Percentiles rank a stretch among this genome's conserved stretches.
These are phyloP conservation scores for Euphorbia peplus DNA, from an alignment of 345 rosid genomes.

Conservation along the genomic window DNA sequence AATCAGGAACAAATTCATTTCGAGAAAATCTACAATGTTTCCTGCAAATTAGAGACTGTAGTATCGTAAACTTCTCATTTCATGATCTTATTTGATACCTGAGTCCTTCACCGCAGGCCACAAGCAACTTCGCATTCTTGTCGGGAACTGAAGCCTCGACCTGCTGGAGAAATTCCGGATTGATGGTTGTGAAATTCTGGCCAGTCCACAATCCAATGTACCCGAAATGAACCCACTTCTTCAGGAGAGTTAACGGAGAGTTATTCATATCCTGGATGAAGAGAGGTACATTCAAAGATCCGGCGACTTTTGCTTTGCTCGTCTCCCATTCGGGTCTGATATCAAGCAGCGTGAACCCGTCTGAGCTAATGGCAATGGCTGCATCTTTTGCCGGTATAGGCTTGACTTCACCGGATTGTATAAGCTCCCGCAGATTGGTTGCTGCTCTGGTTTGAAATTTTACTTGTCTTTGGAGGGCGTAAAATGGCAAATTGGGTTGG, in stretches of 20 bases:
- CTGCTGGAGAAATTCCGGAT: slow-evolving; percentile 51
- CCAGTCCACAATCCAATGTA: slow-evolving; percentile 95
- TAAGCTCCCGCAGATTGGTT: slow-evolving; percentile 39
- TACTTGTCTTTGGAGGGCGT: slow-evolving; percentile 14
- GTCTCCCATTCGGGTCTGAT: slow-evolving; percentile 83
- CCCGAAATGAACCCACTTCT: slow-evolving; percentile 93
- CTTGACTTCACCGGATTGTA: slow-evolving; percentile 60
- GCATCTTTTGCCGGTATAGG: slow-evolving; percentile 63
- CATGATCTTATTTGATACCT: slow-evolving; percentile 60
- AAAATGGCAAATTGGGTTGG: slow-evolving; percentile 10
- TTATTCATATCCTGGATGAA: slow-evolving; percentile 67
- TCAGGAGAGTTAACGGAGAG: slow-evolving; percentile 64
- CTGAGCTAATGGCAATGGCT: slow-evolving; percentile 40
- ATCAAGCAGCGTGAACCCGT: slow-evolving; percentile 60
- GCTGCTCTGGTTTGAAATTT: slow-evolving; percentile 24
- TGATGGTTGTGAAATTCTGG: slow-evolving; percentile 66
- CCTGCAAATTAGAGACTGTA: too few species aligned
- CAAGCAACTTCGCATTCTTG: slow-evolving; percentile 60
- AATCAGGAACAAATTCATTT: too few species aligned
- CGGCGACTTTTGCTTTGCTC: slow-evolving; percentile 68
- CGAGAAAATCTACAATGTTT: too few species aligned
- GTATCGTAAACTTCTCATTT: too few species aligned
- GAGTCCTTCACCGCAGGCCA: slow-evolving; percentile 94
- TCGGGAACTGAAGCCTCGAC: slow-evolving; percentile 57
- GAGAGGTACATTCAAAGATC: slow-evolving; percentile 75